Conservation (phyloP, 2,329 filamentous ascomycete species). For the Malbranchea zuffiana region DNA sequence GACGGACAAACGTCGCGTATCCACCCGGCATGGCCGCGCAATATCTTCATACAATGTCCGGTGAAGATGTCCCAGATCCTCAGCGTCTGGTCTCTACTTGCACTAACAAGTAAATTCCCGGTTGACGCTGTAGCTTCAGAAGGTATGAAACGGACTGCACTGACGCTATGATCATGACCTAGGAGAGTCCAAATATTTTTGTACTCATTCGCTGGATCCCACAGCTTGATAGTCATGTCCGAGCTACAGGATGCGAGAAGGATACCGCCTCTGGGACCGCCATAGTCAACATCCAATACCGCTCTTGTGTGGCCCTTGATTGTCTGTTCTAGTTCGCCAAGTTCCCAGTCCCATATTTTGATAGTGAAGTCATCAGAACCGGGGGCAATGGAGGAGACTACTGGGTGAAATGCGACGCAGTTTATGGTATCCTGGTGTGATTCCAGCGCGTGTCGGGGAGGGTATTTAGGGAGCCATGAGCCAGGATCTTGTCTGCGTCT, state of each 20-base stretch:
- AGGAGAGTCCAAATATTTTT: slow-evolving; percentile 87
- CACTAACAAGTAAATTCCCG: slow-evolving; percentile 74
- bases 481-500: slow-evolving; percentile 72
- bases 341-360: slow-evolving; percentile 95
- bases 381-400: slow-evolving; percentile 81
- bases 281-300: slow-evolving; percentile 81
- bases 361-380: slow-evolving; percentile 92
- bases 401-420: slow-evolving; percentile 82
- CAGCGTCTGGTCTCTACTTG: slow-evolving; percentile 72
- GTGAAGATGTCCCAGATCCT: slow-evolving; percentile 89
- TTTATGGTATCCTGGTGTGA: slow-evolving; percentile 73
- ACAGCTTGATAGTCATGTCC: slow-evolving; percentile 87
- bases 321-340: slow-evolving; percentile 79
- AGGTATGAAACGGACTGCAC: slow-evolving; percentile 76
- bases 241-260: slow-evolving; percentile 74
- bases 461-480: slow-evolving; percentile 75
- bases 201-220: slow-evolving; percentile 85
- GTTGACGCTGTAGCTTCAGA: slow-evolving; percentile 68
- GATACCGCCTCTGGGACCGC: slow-evolving; percentile 67
- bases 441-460: slow-evolving; percentile 69
- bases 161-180: slow-evolving; percentile 87
- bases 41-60: slow-evolving; percentile 79
- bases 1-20: slow-evolving; percentile 77
- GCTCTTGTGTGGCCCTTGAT: slow-evolving; percentile 86
- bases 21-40: slow-evolving; percentile 78